Evolutionary conservation across 2,329 filamentous ascomycete genomes (phyloP).

Genomic region (Talaromyces sp.): DNA sequence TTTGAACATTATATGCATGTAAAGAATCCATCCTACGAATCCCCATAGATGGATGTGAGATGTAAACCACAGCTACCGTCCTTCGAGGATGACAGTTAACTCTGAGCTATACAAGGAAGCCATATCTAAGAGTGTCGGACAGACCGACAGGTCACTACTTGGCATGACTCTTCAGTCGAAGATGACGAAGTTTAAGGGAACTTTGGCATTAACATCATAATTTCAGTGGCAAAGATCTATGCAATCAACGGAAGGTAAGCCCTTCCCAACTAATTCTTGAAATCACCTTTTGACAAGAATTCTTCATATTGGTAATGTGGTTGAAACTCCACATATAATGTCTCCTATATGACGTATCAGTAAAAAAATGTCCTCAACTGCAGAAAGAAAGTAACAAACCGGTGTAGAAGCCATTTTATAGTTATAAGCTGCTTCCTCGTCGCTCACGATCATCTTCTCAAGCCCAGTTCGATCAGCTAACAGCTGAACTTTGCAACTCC

Average conservation of each 20-base stretch:
- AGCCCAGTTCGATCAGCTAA: conserved; percentile 60
- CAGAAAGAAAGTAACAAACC: not conserved
- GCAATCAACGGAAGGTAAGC: not conserved
- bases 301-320: conserved; percentile 13
- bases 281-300: conserved; percentile 13
- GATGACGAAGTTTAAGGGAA: not conserved
- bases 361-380: not conserved
- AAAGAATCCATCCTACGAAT: not conserved
- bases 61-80: not conserved
- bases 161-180: not conserved
- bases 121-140: not conserved
- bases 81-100: not conserved
- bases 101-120: not conserved
- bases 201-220: not conserved
- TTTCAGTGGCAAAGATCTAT: not conserved
- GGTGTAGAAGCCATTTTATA: conserved; percentile 9
- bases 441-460: conserved; percentile 34
- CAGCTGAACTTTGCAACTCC: conserved; percentile 64
- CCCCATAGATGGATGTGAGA: not conserved
- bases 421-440: conserved; percentile 12
- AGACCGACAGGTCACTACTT: not conserved
- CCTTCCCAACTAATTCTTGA: conserved; percentile 8
- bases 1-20: not conserved
- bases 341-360: not conserved
- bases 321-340: conserved; percentile 7